Conservation (phyloP, 2,329 filamentous ascomycete species). For the Curvularia spicifera region DNA sequence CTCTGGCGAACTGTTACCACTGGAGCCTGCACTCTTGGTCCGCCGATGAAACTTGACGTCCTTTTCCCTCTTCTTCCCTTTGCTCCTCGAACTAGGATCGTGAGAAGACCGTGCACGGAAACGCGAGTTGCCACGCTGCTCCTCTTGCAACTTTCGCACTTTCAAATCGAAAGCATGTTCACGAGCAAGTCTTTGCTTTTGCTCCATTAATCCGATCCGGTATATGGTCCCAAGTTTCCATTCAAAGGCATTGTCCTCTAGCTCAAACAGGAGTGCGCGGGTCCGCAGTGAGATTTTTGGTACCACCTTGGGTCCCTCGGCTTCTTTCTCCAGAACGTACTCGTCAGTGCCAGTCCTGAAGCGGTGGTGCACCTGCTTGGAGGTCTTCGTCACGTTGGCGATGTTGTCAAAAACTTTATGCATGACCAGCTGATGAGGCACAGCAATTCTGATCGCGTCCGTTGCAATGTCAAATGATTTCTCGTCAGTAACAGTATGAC, state of each 20-base stretch:
- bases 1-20: constrained; percentile 35
- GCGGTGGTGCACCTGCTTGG: constrained; percentile 88
- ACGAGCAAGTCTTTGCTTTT: constrained; percentile 85
- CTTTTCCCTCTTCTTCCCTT: constrained; percentile 42
- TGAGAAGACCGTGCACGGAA: constrained; percentile 60
- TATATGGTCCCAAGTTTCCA: constrained; percentile 98
- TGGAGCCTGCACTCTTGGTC: constrained; percentile 49
- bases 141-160: constrained; percentile 74
- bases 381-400: constrained; percentile 84
- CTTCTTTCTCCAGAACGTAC: constrained; percentile 83
- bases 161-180: constrained; percentile 91
- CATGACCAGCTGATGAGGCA: constrained; percentile 90
- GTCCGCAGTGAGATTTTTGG: constrained; percentile 85
- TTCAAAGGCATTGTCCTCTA: constrained; percentile 96
- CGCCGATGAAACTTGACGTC: constrained; percentile 46
- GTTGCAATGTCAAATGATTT: constrained; percentile 82
- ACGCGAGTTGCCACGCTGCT: constrained; percentile 58
- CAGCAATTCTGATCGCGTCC: constrained; percentile 84
- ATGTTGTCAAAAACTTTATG: constrained; percentile 94
- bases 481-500: constrained; percentile 69
- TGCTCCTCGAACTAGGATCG: constrained; percentile 47
- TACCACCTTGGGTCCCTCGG: constrained; percentile 83
- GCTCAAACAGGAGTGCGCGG: constrained; percentile 83
- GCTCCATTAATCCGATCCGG: constrained; percentile 83
- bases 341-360: constrained; percentile 88